Conservation (phyloP, 1,284 basidiomycete genomes). For the Ceratobasidium theobromae region DNA sequence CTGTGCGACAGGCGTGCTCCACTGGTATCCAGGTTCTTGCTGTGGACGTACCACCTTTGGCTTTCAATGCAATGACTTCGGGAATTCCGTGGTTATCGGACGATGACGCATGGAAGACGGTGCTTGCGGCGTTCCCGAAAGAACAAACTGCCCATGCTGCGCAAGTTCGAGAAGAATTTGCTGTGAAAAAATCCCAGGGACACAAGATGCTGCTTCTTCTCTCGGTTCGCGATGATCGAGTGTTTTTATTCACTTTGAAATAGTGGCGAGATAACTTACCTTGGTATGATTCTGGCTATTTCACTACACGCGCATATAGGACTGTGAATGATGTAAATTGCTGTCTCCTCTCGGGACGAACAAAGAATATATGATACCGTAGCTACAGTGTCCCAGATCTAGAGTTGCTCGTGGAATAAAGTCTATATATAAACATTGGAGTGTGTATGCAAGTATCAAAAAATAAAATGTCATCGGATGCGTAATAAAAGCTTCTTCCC, state of each 20-base stretch:
- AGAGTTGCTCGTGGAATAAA: background rate
- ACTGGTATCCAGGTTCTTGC: slow-evolving; percentile 64
- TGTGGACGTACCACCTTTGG: slow-evolving; percentile 60
- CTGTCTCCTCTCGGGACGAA: background rate
- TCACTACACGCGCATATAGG: too few species aligned
- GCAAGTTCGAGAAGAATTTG: slow-evolving; percentile 64
- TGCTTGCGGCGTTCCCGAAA: slow-evolving; percentile 56
- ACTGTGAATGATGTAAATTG: background rate
- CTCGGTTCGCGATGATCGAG: slow-evolving; percentile 67
- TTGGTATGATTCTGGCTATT: too few species aligned
- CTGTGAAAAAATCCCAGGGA: slow-evolving; percentile 62
- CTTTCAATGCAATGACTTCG: slow-evolving; percentile 61
- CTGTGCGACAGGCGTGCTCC: slow-evolving; percentile 49
- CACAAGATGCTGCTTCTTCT: slow-evolving; percentile 64
- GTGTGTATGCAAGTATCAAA: background rate
- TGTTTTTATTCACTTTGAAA: slow-evolving; percentile 54
- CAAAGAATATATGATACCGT: slow-evolving; percentile 15
- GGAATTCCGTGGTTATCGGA: slow-evolving; percentile 65
- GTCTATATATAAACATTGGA: slow-evolving; percentile 17
- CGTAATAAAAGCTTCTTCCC: background rate
- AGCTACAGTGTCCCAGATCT: slow-evolving; percentile 7
- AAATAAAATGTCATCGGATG: background rate
- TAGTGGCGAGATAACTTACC: background rate
- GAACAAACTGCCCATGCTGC: slow-evolving; percentile 54
- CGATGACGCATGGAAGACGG: slow-evolving; percentile 68